Evolutionary conservation across 768 basidiomycete species (phyloP).

Genomic region (Agrocybe pediades): DNA sequence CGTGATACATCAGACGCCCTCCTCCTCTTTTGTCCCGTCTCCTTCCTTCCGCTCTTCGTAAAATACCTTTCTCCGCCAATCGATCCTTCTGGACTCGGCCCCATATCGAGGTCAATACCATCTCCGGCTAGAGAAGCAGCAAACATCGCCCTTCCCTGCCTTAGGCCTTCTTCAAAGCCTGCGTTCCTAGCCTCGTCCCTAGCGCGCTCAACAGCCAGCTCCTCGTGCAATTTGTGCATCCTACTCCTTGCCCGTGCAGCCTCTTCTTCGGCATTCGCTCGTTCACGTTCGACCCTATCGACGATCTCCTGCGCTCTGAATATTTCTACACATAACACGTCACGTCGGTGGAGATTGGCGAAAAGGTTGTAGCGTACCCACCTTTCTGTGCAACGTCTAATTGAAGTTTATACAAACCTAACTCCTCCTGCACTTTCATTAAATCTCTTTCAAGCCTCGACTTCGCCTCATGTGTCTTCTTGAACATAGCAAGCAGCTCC

Average conservation of each 20-base stretch:
- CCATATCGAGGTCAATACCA: neutral
- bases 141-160: slow-evolving; percentile 23
- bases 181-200: slow-evolving; percentile 53
- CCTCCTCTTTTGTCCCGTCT: slow-evolving; percentile 1
- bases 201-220: slow-evolving; percentile 48
- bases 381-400: slow-evolving; percentile 57
- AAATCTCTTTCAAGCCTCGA: slow-evolving; percentile 31
- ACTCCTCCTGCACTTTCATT: slow-evolving; percentile 42
- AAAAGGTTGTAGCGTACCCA: slow-evolving; percentile 21
- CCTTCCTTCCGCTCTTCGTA: neutral
- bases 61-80: slow-evolving; percentile 7
- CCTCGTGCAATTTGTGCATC: slow-evolving; percentile 46
- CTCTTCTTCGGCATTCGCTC: slow-evolving; percentile 49
- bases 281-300: slow-evolving; percentile 46
- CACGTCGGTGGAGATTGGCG: neutral
- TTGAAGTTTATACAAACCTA: slow-evolving; percentile 58
- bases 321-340: slow-evolving; percentile 39
- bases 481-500: slow-evolving; percentile 34
- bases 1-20: slow-evolving; percentile 10
- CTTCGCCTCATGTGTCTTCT: slow-evolving; percentile 31
- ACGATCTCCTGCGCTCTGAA: slow-evolving; percentile 54
- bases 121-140: slow-evolving; percentile 12
- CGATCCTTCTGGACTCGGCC: neutral
- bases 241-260: slow-evolving; percentile 46
- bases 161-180: slow-evolving; percentile 53